Percentiles rank a stretch among this genome's conserved stretches.
Evolutionary conservation across 2,329 filamentous ascomycete species (phyloP).

Genomic region (Hymenoscyphus infarciens): DNA sequence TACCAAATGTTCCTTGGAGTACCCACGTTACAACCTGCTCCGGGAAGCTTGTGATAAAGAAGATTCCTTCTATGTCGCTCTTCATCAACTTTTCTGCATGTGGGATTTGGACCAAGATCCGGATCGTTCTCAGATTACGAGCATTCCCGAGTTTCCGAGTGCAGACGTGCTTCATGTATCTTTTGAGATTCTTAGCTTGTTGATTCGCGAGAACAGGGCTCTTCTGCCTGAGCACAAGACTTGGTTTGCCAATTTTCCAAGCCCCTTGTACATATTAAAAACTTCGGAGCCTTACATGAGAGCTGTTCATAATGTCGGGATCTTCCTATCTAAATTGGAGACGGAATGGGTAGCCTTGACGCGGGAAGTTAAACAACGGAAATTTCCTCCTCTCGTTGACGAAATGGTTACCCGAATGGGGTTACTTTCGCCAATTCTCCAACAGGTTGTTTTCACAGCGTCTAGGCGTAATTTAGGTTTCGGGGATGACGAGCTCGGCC

Average conservation of each 20-base stretch:
- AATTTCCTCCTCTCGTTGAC: constrained; percentile 53
- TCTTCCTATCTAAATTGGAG: constrained; percentile 44
- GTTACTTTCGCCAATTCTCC: constrained; percentile 49
- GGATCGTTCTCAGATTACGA: constrained; percentile 26
- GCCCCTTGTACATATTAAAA: constrained; percentile 30
- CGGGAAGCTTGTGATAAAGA: constrained; percentile 49
- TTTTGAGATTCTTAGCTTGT: constrained; percentile 38
- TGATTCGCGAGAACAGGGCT: constrained; percentile 45
- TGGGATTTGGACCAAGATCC: constrained; percentile 39
- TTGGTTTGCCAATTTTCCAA: constrained; percentile 49
- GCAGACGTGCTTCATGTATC: constrained; percentile 28
- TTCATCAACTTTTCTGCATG: constrained; percentile 64
- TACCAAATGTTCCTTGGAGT: constrained; percentile 38
- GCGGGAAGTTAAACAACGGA: constrained; percentile 37
- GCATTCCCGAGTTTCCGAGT: constrained; percentile 35
- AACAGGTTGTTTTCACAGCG: constrained; percentile 51
- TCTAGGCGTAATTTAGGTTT: constrained; percentile 46
- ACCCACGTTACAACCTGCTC: constrained; percentile 52
- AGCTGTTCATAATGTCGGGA: constrained; percentile 38
- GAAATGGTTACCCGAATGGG: constrained; percentile 50
- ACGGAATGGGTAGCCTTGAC: constrained; percentile 40
- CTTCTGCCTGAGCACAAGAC: constrained; percentile 40
- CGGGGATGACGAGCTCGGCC: constrained; percentile 36
- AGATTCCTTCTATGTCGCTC: constrained; percentile 61
- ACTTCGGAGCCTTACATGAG: constrained; percentile 36